phyloP scores from a whole-genome alignment of 1,139 yeast genomes.

The Spencermartinsiella ligniputridi region DNA sequence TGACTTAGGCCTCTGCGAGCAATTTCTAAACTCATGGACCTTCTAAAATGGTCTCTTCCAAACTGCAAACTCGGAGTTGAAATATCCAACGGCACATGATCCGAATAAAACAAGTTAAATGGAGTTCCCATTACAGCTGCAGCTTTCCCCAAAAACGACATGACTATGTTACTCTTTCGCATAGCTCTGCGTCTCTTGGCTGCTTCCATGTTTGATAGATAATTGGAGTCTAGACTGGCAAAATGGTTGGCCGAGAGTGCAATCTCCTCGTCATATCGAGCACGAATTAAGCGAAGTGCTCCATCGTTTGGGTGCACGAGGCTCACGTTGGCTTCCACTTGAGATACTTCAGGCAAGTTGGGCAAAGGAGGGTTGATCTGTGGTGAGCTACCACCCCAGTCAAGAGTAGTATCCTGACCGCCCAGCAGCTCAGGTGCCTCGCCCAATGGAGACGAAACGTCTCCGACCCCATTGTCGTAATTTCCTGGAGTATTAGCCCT shows the following conservation, averaged over 20 bases:
- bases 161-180: neutral
- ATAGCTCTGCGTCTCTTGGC: slow-evolving; percentile 4
- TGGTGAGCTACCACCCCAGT: neutral
- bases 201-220: slow-evolving; percentile 8
- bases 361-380: neutral
- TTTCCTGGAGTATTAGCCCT: neutral
- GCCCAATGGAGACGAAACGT: neutral
- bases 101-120: slow-evolving; percentile 1
- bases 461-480: neutral
- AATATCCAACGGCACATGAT: neutral
- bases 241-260: slow-evolving; percentile 6
- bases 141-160: neutral
- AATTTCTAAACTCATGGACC: neutral
- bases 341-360: no score
- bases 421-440: neutral
- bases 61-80: neutral
- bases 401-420: neutral
- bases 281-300: neutral
- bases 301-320: neutral
- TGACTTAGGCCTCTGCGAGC: neutral
- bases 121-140: slow-evolving; percentile 6
- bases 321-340: neutral
- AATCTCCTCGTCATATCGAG: neutral
- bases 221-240: slow-evolving; percentile 2
- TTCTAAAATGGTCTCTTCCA: slow-evolving; percentile 2